A percentile compares a stretch with the other conserved stretches of the same genome.
These are phyloP conservation scores for Ceratocystiopsis minuta DNA, from an alignment of 2,329 filamentous ascomycete species.

Conservation along the genomic window DNA sequence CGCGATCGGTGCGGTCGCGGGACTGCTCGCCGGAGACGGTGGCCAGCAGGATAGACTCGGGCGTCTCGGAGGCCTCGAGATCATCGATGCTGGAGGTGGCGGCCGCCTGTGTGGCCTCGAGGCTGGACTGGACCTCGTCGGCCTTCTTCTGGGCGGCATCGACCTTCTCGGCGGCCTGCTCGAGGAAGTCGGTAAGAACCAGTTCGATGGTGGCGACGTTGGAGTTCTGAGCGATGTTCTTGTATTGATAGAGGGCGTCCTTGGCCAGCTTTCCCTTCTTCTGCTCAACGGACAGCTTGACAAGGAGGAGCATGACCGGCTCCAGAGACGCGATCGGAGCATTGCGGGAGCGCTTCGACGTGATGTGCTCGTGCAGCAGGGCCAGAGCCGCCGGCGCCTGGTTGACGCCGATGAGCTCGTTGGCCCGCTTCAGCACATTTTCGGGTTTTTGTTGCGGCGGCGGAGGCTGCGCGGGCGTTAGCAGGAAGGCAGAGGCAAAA, in stretches of 20 bases:
- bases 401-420: constrained; percentile 96
- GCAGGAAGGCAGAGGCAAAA: background rate
- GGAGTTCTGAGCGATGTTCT: constrained; percentile 98
- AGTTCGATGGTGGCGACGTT: constrained; percentile 97
- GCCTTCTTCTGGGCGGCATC: constrained; percentile 90
- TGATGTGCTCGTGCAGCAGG: constrained; percentile 97
- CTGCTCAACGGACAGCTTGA: constrained; percentile 90
- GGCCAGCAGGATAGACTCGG: constrained; percentile 91
- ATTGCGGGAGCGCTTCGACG: constrained; percentile 93
- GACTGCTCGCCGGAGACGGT: constrained; percentile 98
- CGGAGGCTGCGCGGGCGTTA: constrained; percentile 45
- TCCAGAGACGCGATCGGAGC: constrained; percentile 89
- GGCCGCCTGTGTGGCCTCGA: constrained; percentile 47
- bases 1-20: constrained; percentile 88
- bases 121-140: constrained; percentile 76
- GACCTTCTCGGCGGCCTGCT: constrained; percentile 90
- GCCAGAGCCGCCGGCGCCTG: constrained; percentile 84
- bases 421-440: constrained; percentile 95
- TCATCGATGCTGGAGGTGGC: constrained; percentile 71
- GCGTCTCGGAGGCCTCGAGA: constrained; percentile 90
- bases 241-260: constrained; percentile 98
- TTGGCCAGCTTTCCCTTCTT: constrained; percentile 98
- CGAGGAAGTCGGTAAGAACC: constrained; percentile 94
- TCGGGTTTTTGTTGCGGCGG: constrained; percentile 95
- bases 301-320: constrained; percentile 95